Evolutionary conservation across 352 stramenopile genomes (phyloP).

Genomic region (Hyaloperonospora arabidopsidis): DNA sequence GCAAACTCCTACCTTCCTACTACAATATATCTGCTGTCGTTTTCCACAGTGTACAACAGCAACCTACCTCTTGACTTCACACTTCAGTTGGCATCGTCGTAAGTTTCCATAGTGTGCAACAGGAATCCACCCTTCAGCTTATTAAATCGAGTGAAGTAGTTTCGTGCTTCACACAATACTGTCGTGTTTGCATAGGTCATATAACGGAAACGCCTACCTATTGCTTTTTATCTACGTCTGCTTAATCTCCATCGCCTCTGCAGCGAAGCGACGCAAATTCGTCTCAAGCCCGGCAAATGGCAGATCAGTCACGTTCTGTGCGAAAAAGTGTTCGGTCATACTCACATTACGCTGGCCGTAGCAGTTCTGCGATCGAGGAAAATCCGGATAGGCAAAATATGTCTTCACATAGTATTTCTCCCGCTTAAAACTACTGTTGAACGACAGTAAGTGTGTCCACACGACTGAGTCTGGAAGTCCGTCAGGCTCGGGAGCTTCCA

Average conservation of each 20-base stretch:
- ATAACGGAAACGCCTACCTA: not conserved
- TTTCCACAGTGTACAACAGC: too few species aligned
- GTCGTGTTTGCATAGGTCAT: too few species aligned
- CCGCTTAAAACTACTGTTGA: conserved; percentile 33
- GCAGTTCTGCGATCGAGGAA: conserved; percentile 50
- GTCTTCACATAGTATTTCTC: conserved; percentile 48
- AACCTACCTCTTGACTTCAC: too few species aligned
- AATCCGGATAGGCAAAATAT: conserved; percentile 35
- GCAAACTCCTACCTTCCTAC: too few species aligned
- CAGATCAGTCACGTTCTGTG: conserved; percentile 15
- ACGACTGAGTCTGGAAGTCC: conserved; percentile 43
- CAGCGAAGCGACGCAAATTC: conserved; percentile 21
- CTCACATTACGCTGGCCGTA: conserved; percentile 41
- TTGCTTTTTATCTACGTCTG: not conserved
- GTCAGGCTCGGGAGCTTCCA: conserved; percentile 21
- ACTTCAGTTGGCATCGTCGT: too few species aligned
- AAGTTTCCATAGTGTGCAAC: too few species aligned
- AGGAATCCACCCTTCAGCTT: too few species aligned
- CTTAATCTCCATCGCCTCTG: conserved; percentile 10
- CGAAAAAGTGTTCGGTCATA: conserved; percentile 24
- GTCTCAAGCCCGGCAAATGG: conserved; percentile 22
- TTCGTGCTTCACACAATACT: too few species aligned
- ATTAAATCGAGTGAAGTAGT: too few species aligned
- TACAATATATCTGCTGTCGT: too few species aligned
- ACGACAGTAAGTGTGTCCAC: conserved; percentile 65